These are phyloP conservation scores for Talaromyces borbonicus DNA, from an alignment of 495 filamentous ascomycete species.

Conservation along the genomic window DNA sequence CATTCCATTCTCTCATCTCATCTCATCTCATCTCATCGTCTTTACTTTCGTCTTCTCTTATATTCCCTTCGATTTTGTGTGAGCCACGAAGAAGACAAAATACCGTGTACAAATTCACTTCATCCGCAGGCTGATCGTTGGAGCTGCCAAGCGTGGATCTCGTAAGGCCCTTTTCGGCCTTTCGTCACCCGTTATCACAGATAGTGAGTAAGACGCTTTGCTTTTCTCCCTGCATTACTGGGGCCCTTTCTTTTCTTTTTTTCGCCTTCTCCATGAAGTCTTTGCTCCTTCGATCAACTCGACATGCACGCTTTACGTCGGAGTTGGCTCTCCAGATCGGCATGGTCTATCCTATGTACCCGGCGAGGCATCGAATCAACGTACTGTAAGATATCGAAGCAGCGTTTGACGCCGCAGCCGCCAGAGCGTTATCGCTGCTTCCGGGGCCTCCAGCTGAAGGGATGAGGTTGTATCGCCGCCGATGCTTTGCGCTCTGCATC, in stretches of 20 bases:
- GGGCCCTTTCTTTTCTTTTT: too few relatives aligned
- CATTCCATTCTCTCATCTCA: background rate
- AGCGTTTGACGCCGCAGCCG: slow-evolving; percentile 7
- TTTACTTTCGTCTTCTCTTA: background rate
- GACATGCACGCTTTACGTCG: background rate
- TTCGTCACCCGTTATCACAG: background rate
- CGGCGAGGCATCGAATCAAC: slow-evolving; percentile 6
- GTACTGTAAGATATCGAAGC: background rate
- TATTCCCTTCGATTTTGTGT: background rate
- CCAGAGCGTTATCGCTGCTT: background rate
- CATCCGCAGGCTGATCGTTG: too few relatives aligned
- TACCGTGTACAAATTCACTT: too few relatives aligned
- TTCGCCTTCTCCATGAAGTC: background rate
- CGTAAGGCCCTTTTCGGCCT: background rate
- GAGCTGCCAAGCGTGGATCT: slow-evolving; percentile 3
- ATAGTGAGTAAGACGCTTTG: slow-evolving; percentile 1
- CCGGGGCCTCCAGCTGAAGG: background rate
- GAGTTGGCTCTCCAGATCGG: background rate
- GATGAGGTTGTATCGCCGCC: background rate
- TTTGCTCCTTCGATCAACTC: background rate
- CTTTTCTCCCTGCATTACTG: too few relatives aligned
- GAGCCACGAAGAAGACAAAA: too few relatives aligned
- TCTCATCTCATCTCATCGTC: background rate
- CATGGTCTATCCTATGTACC: background rate
- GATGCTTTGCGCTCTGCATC: background rate